A percentile compares a stretch with the other conserved stretches of the same genome.
phyloP scores from a whole-genome alignment of 1,284 basidiomycete species.

The Fomitopsis palustris region DNA sequence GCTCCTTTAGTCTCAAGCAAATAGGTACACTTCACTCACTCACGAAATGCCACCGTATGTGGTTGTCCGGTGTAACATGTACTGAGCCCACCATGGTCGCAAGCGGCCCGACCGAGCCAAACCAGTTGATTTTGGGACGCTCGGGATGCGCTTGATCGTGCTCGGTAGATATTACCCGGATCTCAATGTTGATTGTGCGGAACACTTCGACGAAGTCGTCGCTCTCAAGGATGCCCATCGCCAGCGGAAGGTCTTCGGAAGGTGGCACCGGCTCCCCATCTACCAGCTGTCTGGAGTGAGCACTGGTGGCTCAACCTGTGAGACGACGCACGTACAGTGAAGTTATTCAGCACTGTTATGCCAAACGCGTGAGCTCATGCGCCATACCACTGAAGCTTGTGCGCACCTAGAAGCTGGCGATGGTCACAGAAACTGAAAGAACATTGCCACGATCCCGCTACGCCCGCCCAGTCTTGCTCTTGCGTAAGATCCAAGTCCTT shows the following conservation, averaged over 20 bases:
- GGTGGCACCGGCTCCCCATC: conserved; percentile 35
- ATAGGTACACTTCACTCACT: conserved; percentile 24
- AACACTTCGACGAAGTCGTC: conserved; percentile 50
- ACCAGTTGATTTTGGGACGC: conserved; percentile 51
- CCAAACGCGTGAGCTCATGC: not conserved
- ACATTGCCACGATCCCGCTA: conserved; percentile 56
- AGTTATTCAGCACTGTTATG: not conserved
- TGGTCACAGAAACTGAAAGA: conserved; percentile 70
- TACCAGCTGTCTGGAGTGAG: conserved; percentile 17
- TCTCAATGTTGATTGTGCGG: conserved; percentile 42
- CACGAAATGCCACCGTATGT: conserved; percentile 64
- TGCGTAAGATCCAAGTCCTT: conserved; percentile 33
- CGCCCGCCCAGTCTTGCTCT: conserved; percentile 59
- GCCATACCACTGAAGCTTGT: not conserved
- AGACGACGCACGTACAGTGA: not conserved
- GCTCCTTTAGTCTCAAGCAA: not conserved
- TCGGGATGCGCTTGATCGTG: conserved; percentile 45
- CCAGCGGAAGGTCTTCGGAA: not conserved
- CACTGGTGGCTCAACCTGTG: not conserved
- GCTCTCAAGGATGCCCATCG: conserved; percentile 42
- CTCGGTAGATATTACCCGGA: conserved; percentile 40
- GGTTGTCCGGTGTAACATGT: conserved; percentile 51
- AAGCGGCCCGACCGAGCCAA: conserved; percentile 44
- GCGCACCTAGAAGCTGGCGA: conserved; percentile 54
- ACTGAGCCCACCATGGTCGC: conserved; percentile 51